Evolutionary conservation across 768 basidiomycete genomes (phyloP).

Genomic region (Rhizopogon vesiculosus): DNA sequence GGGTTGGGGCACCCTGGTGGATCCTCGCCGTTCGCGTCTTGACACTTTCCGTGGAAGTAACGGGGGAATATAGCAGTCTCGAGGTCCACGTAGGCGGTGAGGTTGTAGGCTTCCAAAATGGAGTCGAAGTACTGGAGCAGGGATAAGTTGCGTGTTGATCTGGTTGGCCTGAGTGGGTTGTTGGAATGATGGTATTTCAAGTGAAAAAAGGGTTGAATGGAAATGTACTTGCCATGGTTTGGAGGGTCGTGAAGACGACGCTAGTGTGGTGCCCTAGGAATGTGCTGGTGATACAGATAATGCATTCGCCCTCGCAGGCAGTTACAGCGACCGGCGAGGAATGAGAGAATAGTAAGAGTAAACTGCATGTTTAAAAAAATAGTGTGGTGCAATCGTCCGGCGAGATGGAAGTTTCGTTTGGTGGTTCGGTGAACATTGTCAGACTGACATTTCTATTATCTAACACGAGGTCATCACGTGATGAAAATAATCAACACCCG

Average conservation of each 20-base stretch:
- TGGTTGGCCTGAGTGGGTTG: slow-evolving; percentile 26
- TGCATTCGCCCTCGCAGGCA: slow-evolving; percentile 73
- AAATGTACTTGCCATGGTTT: slow-evolving; percentile 37
- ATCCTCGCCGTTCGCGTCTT: slow-evolving; percentile 43
- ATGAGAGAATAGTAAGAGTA: slow-evolving; percentile 14
- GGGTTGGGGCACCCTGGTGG: slow-evolving; percentile 75
- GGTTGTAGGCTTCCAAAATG: slow-evolving; percentile 41
- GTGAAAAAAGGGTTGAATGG: background rate
- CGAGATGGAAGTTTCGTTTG: slow-evolving; percentile 1
- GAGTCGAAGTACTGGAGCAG: slow-evolving; percentile 38
- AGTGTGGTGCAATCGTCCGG: slow-evolving; percentile 4
- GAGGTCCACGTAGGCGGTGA: slow-evolving; percentile 38
- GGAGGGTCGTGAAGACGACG: slow-evolving; percentile 35
- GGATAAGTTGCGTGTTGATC: slow-evolving; percentile 30
- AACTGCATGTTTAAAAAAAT: slow-evolving; percentile 13
- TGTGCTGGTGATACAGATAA: slow-evolving; percentile 51
- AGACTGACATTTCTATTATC: too few species aligned
- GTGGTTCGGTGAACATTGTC: too few species aligned
- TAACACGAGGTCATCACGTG: background rate
- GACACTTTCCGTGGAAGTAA: slow-evolving; percentile 79
- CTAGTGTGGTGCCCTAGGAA: slow-evolving; percentile 46
- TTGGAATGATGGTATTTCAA: background rate
- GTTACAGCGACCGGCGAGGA: slow-evolving; percentile 34
- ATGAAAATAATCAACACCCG: background rate
- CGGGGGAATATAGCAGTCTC: slow-evolving; percentile 58